These are phyloP conservation scores for Chalciporus pseudorubinellus DNA, from an alignment of 768 basidiomycete species.

Conservation along the genomic window DNA sequence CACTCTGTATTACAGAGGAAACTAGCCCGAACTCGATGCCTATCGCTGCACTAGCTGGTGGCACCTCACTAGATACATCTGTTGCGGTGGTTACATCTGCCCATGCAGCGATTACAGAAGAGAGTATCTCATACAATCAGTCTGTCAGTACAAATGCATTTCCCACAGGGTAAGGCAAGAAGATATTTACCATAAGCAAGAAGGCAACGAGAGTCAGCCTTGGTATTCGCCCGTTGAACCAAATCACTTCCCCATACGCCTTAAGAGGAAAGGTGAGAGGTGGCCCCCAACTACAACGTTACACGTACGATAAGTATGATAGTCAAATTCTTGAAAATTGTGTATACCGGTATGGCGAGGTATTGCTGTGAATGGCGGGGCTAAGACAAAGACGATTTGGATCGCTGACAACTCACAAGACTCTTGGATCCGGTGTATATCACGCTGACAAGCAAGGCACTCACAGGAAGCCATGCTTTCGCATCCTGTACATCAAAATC, in stretches of 20 bases:
- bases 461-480: constrained; percentile 93
- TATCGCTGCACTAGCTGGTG: constrained; percentile 27
- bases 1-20: constrained; percentile 43
- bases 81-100: constrained; percentile 58
- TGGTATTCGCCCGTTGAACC: constrained; percentile 92
- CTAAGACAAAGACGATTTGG: not conserved
- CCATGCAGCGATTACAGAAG: constrained; percentile 97
- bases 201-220: constrained; percentile 87
- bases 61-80: constrained; percentile 27
- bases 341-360: constrained; percentile 95
- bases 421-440: constrained; percentile 99
- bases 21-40: constrained; percentile 36
- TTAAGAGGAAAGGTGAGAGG: constrained; percentile 28
- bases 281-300: not conserved
- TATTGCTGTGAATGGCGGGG: constrained; percentile 66
- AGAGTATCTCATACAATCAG: constrained; percentile 61
- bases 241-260: constrained; percentile 97
- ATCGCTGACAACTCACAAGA: constrained; percentile 58
- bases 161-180: not conserved
- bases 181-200: constrained; percentile 73
- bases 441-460: constrained; percentile 85
- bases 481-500: constrained; percentile 81
- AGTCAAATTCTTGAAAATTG: constrained; percentile 99
- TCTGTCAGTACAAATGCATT: not conserved
- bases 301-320: constrained; percentile 90